Base-by-base conservation (phyloP, 768 basidiomycete species). In the Tricholoma matsutake region DNA sequence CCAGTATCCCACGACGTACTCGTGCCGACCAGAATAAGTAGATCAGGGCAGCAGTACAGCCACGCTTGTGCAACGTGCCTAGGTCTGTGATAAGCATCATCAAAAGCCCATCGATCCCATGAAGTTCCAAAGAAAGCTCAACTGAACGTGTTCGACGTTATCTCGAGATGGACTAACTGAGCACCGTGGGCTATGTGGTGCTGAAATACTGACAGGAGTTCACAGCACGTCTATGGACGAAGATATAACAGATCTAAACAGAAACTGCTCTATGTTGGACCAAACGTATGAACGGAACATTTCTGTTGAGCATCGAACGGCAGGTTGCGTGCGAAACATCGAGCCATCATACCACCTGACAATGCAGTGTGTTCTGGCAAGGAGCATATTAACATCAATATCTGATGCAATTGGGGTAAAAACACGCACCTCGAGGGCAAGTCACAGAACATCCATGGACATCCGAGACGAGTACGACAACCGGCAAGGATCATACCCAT, bases 11-110 rank as follows among this genome's bases (percentile, higher is more conserved):
- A 57, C 41, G 43, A 29, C 25, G 34, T n/a, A 16, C 18, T 37
- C 32, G 11, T 28, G n/a, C 25, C 2, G 22, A 31, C 10, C 13
- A 47, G 29, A 31, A 47, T 43, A 25, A 25, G 22, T 25, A 57
- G 56, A 57, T 57, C 18, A 45, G 56, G 43, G 41, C 20, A 20
- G 28, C 37, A 28, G 39, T 28, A 13, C 10, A 41, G n/a, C 41
- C 56, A 57, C 41, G 43, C 13, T 5, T 34, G 9, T 45, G 25
- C 56, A 57, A 57, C 56, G 56, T 57, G 56, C 25, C 22, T 25
- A 25, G 3, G 22, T 25, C 22, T 47, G 28, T 47, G 56, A 57
- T 57, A 31, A 45, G 22, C 41, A 47, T 20, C 41, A 56, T 49
- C 22, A 32, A 35, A 14, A 22, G 4, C 10, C 20, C 29, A 56